Evolutionary conservation across 129 eudicot genomes (phyloP), one percentile per base, ranked within the genome.

Genomic region (Centrapalus pauciflorus): DNA sequence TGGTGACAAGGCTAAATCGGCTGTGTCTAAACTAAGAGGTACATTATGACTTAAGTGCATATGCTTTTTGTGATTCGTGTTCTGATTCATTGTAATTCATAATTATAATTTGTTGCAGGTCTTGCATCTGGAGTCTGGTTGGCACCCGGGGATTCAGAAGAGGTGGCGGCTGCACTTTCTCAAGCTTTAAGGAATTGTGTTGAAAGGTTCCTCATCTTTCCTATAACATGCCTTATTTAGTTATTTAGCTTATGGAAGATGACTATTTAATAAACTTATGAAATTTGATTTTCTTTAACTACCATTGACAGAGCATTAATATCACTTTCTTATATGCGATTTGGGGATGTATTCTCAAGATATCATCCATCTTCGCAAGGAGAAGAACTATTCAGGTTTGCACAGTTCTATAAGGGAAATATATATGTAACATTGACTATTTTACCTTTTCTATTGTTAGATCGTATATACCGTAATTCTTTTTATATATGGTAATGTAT

Each of bases 71-170:
- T 32, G 0, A 54, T 24, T 57, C 46, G 7, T 40, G 30, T 38
- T 5, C 25, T 38, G 55, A 20, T 14, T 49, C 29, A 17, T 49
- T 40, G 59, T 63, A 67, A 40, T 35, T 10, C 27, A 28, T 51
- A 43, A 61, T 55, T 51, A 24, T 48, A 40, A 52, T 67, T 51
- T 70, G 41, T 62, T 57, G 61, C 20, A 93, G 99, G 77, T 76
- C 87, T 93, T 69, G 91, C 95, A 64, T 93, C 96, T 75, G 98
- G 99, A 66, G 81, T 93, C 37, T 93, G 96, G 96, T 74, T 93
- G 65, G 89, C 96, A 59, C 96, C 96, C 37, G 96, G 99, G 61
- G 99, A 93, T 73, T 93, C 99, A 5, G 99, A 93, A 80, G 99
- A 93, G 77, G 92, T 93, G 76, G 87, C 99, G 13, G 78, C 86